These are phyloP conservation scores for Aspergillus novofumigatus DNA, from an alignment of 2,329 filamentous ascomycete species.

Conservation along the genomic window DNA sequence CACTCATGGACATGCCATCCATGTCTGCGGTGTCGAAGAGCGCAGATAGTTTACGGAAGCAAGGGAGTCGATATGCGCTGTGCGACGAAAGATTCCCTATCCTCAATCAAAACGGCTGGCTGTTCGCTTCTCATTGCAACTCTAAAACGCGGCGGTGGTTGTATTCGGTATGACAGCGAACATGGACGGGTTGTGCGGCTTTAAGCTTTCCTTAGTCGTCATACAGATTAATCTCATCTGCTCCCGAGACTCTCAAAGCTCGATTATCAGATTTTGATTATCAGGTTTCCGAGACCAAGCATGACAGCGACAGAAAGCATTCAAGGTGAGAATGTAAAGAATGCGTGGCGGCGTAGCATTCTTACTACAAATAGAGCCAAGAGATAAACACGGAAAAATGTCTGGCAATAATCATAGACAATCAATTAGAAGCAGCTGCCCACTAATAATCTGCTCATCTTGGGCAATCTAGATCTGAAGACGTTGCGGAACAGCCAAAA, in stretches of 20 bases:
- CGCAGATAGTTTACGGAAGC: neutral
- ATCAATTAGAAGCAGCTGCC: slow-evolving; percentile 7
- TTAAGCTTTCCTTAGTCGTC: neutral
- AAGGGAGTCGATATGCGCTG: neutral
- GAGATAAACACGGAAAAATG: neutral
- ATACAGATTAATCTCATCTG: neutral
- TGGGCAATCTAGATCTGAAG: neutral
- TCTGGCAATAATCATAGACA: neutral
- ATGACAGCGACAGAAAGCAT: neutral
- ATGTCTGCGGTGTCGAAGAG: slow-evolving; percentile 18
- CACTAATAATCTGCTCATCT: slow-evolving; percentile 11
- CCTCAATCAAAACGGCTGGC: neutral
- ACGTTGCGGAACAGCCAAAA: slow-evolving; percentile 1
- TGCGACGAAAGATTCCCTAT: neutral
- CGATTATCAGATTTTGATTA: neutral
- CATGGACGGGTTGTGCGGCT: neutral
- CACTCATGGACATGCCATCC: slow-evolving; percentile 23
- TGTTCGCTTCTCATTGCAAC: neutral
- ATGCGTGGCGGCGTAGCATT: neutral
- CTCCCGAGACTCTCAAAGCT: neutral
- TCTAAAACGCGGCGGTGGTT: neutral
- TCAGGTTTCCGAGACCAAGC: neutral
- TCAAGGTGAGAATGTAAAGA: neutral
- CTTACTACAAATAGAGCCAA: neutral
- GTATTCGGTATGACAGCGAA: neutral